Evolutionary conservation across 164 flowering plant species (phyloP).

Genomic region (Chimonanthus praecox): DNA sequence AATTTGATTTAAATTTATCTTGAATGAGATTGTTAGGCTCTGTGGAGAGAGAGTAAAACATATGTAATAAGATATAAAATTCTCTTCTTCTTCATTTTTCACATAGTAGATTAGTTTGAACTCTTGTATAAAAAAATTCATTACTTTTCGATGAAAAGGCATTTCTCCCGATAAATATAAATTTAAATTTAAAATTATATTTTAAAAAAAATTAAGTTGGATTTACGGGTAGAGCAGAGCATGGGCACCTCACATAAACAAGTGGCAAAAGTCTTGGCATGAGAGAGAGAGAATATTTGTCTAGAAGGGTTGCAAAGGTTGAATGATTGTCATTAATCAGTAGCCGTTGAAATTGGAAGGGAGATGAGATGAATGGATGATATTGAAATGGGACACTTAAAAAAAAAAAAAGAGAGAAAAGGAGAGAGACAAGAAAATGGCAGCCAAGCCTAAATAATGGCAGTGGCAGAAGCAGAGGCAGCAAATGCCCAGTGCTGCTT

Average conservation of each 20-base stretch:
- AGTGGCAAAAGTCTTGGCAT: neutral
- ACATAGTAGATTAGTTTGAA: no score
- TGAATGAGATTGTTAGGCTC: no score
- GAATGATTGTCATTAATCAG: no score
- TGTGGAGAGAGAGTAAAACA: no score
- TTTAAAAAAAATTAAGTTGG: no score
- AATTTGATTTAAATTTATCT: no score
- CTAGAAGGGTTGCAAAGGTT: neutral
- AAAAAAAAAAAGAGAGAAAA: neutral
- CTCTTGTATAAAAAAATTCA: no score
- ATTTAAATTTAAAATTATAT: no score
- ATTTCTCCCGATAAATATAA: no score
- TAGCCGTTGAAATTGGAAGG: neutral
- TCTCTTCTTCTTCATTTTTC: no score
- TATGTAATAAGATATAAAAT: no score
- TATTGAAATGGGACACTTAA: neutral
- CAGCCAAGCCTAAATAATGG: neutral
- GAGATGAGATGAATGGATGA: neutral
- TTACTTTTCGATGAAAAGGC: no score
- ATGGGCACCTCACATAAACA: neutral
- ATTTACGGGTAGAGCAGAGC: neutral
- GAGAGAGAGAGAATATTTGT: neutral
- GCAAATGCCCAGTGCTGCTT: neutral
- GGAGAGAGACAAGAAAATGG: neutral
- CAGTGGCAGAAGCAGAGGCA: neutral